These are phyloP conservation scores for Fistulifera solaris DNA, from an alignment of 108 stramenopile species.

Conservation along the genomic window DNA sequence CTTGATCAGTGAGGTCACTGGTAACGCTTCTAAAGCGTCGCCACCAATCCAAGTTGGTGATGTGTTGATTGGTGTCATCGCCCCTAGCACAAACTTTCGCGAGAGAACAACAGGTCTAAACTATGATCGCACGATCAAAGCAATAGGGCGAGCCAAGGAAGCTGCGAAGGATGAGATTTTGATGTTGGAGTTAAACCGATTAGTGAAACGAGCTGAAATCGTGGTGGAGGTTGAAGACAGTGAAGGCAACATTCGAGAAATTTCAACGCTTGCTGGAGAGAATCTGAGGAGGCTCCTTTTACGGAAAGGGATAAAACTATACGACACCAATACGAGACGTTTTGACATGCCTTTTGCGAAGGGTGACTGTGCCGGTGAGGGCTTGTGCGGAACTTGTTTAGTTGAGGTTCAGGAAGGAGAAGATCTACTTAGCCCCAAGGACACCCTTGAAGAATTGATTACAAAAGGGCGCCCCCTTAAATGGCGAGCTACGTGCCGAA, in stretches of 20 bases:
- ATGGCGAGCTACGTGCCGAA: constrained; percentile 25
- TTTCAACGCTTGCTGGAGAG: constrained; percentile 23
- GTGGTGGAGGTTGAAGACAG: constrained; percentile 13
- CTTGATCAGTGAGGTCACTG: constrained; percentile 15
- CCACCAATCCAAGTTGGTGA: constrained; percentile 21
- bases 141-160: constrained; percentile 17
- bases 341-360: constrained; percentile 18
- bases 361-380: constrained; percentile 26
- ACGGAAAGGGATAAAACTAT: constrained; percentile 17
- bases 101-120: constrained; percentile 18
- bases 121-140: constrained; percentile 18
- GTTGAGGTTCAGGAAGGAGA: constrained; percentile 12
- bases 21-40: constrained; percentile 14
- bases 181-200: constrained; percentile 16
- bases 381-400: constrained; percentile 23
- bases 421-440: constrained; percentile 9
- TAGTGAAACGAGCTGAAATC: constrained; percentile 18
- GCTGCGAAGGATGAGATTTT: neutral
- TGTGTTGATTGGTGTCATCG: constrained; percentile 12
- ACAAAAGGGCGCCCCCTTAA: constrained; percentile 14
- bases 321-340: constrained; percentile 20
- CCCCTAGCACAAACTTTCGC: constrained; percentile 2
- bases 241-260: neutral
- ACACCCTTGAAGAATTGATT: constrained; percentile 11
- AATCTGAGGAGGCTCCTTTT: constrained; percentile 17